phyloP scores from a whole-genome alignment of 768 basidiomycete species.

The Trametes coccinea region DNA sequence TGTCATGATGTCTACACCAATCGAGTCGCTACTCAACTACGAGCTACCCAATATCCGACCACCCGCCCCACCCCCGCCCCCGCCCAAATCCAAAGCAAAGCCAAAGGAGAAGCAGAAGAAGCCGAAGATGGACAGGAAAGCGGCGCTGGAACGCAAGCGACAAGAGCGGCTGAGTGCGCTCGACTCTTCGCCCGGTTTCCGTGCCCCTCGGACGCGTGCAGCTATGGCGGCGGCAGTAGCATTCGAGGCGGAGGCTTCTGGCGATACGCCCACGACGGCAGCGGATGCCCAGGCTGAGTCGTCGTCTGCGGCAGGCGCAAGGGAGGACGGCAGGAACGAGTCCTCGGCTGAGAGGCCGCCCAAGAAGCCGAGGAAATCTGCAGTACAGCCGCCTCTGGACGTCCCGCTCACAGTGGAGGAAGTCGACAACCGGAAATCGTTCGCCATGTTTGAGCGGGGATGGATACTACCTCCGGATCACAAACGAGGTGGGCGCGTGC shows the following conservation, averaged over 20 bases:
- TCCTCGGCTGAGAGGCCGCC: constrained; percentile 1
- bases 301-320: constrained; percentile 24
- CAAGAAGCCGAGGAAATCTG: constrained; percentile 12
- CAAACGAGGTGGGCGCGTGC: constrained; percentile 58
- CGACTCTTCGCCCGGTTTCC: constrained; percentile 47
- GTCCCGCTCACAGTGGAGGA: constrained; percentile 64
- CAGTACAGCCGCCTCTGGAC: constrained; percentile 29
- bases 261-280: constrained; percentile 3
- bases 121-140: constrained; percentile 25
- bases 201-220: constrained; percentile 49
- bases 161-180: constrained; percentile 28
- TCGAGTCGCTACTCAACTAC: constrained; percentile 67
- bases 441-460: constrained; percentile 80
- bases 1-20: constrained; percentile 55
- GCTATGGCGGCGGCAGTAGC: constrained; percentile 29
- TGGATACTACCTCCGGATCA: constrained; percentile 85
- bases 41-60: constrained; percentile 65
- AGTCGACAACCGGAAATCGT: constrained; percentile 71
- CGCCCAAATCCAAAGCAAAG: constrained; percentile 22
- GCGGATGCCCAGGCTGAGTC: background rate
- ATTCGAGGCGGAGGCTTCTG: constrained; percentile 42
- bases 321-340: constrained; percentile 3
- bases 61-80: constrained; percentile 48
- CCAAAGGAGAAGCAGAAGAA: constrained; percentile 29
- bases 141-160: constrained; percentile 29